These are phyloP conservation scores for Asterella californica DNA, from an alignment of 225 moss, liverwort and hornwort genomes.

Conservation along the genomic window DNA sequence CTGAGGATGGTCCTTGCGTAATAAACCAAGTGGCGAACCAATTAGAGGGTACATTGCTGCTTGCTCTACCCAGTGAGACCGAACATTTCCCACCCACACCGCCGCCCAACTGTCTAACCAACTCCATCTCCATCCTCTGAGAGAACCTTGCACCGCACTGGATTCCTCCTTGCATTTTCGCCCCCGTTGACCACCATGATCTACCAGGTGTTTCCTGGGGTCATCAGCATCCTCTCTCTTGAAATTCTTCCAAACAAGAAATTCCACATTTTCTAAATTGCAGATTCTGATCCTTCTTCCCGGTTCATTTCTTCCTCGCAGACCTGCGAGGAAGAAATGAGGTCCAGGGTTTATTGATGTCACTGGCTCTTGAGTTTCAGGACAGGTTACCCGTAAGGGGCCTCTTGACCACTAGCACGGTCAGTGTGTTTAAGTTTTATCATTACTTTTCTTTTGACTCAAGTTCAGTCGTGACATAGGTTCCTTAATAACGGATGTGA, in stretches of 20 bases:
- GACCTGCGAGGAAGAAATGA: no score
- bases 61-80: not conserved
- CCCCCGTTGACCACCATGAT: constrained; percentile 12
- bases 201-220: not conserved
- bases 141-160: constrained; percentile 32
- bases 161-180: constrained; percentile 35
- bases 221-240: not conserved
- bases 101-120: constrained; percentile 10
- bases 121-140: constrained; percentile 36
- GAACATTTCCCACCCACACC: not conserved
- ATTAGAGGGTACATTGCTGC: not conserved
- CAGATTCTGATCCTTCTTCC: not conserved
- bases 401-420: no score
- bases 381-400: no score
- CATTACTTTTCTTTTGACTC: no score
- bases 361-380: no score
- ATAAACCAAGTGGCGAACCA: not conserved
- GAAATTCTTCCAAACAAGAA: not conserved
- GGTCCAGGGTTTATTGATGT: no score
- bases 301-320: no score
- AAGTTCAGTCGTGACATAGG: no score
- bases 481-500: no score
- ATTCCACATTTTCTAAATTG: not conserved
- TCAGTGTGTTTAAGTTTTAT: no score
- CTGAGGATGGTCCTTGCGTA: not conserved